A percentile compares a stretch with the other conserved stretches of the same genome.
These are phyloP conservation scores for Gentiana macrophylla DNA, from an alignment of 257 asterid genomes.

Conservation along the genomic window DNA sequence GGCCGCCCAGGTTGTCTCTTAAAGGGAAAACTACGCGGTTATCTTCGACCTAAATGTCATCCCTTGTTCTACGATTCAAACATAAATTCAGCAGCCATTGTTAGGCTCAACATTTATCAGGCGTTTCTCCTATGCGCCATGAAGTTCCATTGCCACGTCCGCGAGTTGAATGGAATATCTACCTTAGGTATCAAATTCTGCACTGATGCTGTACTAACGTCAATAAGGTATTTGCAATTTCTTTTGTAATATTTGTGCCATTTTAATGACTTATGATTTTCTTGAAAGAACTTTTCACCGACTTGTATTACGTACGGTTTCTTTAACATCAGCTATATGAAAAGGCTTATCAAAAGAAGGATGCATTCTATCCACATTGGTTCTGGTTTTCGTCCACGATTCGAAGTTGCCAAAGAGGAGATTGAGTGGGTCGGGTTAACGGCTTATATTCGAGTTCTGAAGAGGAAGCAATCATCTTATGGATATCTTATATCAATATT, in stretches of 20 bases:
- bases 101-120: slow-evolving; percentile 82
- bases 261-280: too few species aligned
- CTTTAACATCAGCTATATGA: slow-evolving; percentile 45
- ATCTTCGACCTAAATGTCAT: slow-evolving; percentile 73
- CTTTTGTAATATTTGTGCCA: not conserved
- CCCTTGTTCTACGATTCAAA: slow-evolving; percentile 74
- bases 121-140: slow-evolving; percentile 69
- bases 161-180: slow-evolving; percentile 31
- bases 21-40: slow-evolving; percentile 42
- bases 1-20: slow-evolving; percentile 43
- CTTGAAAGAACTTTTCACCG: not conserved
- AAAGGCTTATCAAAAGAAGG: slow-evolving; percentile 49
- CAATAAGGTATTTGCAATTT: slow-evolving; percentile 45
- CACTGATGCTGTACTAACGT: slow-evolving; percentile 25
- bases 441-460: slow-evolving; percentile 49
- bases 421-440: slow-evolving; percentile 60
- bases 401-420: slow-evolving; percentile 42
- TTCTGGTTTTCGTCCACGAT: slow-evolving; percentile 38
- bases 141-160: slow-evolving; percentile 62
- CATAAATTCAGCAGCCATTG: slow-evolving; percentile 66
- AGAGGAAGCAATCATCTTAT: slow-evolving; percentile 53
- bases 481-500: slow-evolving; percentile 32
- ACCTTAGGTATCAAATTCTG: slow-evolving; percentile 36
- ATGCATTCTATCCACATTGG: slow-evolving; percentile 24
- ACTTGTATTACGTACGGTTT: not conserved